Conservation (phyloP, 179 eudicot species). For the Heliamphora pulchella region DNA sequence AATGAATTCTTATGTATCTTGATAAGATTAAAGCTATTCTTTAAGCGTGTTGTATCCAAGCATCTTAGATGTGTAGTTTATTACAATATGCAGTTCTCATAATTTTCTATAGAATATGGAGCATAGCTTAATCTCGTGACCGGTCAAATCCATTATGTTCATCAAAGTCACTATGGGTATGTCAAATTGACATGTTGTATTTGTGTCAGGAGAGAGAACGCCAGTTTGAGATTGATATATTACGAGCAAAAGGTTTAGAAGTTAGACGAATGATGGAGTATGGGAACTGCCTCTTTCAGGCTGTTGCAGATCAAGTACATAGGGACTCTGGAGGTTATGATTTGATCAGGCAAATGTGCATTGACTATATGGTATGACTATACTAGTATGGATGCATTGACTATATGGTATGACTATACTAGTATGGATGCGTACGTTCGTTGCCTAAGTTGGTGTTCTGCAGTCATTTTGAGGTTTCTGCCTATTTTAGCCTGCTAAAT, state of each 20-base stretch:
- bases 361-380: constrained; percentile 84
- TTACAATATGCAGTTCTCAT: neutral
- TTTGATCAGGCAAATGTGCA: constrained; percentile 92
- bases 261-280: constrained; percentile 86
- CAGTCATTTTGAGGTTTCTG: no score
- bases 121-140: neutral
- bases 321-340: constrained; percentile 90
- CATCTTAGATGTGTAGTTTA: neutral
- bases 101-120: neutral
- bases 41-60: neutral
- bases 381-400: constrained; percentile 38
- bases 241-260: constrained; percentile 81
- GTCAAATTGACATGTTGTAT: constrained; percentile 11
- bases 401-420: constrained; percentile 63
- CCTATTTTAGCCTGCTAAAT: no score
- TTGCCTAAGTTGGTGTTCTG: constrained; percentile 34
- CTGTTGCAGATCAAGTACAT: constrained; percentile 98
- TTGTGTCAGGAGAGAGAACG: constrained; percentile 75
- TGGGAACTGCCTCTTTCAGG: constrained; percentile 96
- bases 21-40: neutral
- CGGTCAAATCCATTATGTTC: neutral
- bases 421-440: constrained; percentile 26
- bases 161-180: neutral
- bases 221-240: constrained; percentile 85
- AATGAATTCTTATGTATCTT: neutral